Evolutionary conservation across 306 rosid species (phyloP), one percentile per base, ranked within the genome.

Genomic region (Parietaria judaica): DNA sequence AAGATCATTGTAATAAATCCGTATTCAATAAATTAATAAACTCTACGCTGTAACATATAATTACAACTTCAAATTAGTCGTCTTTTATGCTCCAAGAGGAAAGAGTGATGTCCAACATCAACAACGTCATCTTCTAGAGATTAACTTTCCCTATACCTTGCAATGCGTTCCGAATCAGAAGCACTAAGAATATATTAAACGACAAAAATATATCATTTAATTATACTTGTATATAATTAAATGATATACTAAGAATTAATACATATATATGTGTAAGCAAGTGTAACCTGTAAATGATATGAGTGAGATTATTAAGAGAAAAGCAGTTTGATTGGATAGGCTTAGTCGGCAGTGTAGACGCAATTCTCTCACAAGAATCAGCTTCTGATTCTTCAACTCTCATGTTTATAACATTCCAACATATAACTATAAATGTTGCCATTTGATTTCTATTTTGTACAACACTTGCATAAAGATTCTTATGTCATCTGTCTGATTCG

Each of bases 111-210:
- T n/a, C 3, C 2, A 9, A 39, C 39, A 38, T 65, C 16, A 41
- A 14, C 39, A 65, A 65, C 51, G 41, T 54, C 74, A 57, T 36
- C 31, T 31, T 52, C 37, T 39, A 23, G 51, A 9, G 7, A 60
- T 60, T 15, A 1, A 60, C 41, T 43, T 17, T 44, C 64, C 64
- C 11, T 17, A 45, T 14, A 52, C 6, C 53, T 14, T 51, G 60
- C 60, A 70, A 36, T 70, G 74, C 74, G 43, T 16, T 62, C 63
- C 68, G 68, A 62, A 62, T 55, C 62, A 15, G 74, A 55, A 46
- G 63, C 68, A 60, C 68, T 54, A 54, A 11, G 35, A 41, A 39
- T 50, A 13, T 13, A 57, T 4, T 37, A 36, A 6, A 36, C 31
- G 31, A 56, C 3, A 56, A 57, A 57, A 13, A 23, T 11, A 0